Conservation (phyloP, 192 early-diverging fungal species). For the Linnemannia zychae region DNA sequence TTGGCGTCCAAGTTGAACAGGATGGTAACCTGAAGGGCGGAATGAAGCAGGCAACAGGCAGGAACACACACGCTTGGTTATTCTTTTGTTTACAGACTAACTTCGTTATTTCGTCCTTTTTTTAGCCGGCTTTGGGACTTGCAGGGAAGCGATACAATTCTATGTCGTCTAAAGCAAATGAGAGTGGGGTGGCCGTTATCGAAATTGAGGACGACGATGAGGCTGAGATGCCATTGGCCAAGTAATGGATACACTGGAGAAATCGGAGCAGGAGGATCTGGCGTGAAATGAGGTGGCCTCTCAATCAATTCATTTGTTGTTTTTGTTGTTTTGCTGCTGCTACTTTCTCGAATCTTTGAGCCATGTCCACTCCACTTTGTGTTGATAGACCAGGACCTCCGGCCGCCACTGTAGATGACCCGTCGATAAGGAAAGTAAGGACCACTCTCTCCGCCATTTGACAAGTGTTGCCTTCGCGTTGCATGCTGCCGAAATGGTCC, state of each 20-base stretch:
- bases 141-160: background rate
- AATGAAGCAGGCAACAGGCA: background rate
- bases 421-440: constrained; percentile 9
- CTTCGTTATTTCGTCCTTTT: background rate
- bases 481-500: background rate
- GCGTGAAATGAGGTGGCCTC: background rate
- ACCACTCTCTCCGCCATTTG: background rate
- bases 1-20: constrained; percentile 22
- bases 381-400: constrained; percentile 6
- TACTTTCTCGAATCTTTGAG: background rate
- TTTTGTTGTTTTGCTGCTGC: background rate
- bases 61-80: background rate
- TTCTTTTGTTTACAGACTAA: constrained; percentile 6
- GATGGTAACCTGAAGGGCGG: constrained; percentile 23
- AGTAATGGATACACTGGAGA: background rate
- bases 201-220: background rate
- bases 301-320: background rate
- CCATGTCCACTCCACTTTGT: constrained; percentile 1
- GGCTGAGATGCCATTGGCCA: background rate
- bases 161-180: background rate
- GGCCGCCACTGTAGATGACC: background rate
- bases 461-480: background rate
- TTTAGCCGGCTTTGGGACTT: constrained; percentile 1
- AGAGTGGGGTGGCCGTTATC: background rate
- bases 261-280: background rate